Evolutionary conservation across 495 filamentous ascomycete genomes (phyloP).

Genomic region (Oleoguttula mirabilis): DNA sequence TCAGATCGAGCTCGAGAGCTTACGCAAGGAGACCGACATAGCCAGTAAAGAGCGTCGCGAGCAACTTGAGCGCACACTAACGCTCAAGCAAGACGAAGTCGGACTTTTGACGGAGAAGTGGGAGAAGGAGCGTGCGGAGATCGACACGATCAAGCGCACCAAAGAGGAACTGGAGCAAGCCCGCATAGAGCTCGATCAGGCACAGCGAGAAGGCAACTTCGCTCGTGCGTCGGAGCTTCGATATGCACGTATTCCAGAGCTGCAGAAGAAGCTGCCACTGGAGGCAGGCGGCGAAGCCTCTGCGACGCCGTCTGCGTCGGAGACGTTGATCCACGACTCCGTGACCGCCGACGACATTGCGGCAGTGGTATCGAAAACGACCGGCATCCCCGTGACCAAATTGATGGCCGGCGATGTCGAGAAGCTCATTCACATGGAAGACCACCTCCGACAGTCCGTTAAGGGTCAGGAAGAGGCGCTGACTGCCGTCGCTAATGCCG

Average conservation of each 20-base stretch:
- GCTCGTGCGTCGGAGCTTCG: slow-evolving; percentile 73
- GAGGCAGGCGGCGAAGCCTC: slow-evolving; percentile 40
- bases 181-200: slow-evolving; percentile 71
- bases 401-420: slow-evolving; percentile 86
- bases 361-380: slow-evolving; percentile 76
- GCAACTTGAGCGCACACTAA: slow-evolving; percentile 64
- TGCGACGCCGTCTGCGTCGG: slow-evolving; percentile 25
- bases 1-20: slow-evolving; percentile 91
- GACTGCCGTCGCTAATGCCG: slow-evolving; percentile 79
- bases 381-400: slow-evolving; percentile 84
- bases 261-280: slow-evolving; percentile 68
- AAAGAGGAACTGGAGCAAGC: slow-evolving; percentile 79
- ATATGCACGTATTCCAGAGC: slow-evolving; percentile 69
- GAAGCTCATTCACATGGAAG: slow-evolving; percentile 90
- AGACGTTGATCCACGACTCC: slow-evolving; percentile 74
- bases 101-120: slow-evolving; percentile 58
- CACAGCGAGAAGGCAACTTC: slow-evolving; percentile 85
- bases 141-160: slow-evolving; percentile 70
- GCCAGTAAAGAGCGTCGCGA: slow-evolving; percentile 78
- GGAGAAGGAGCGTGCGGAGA: slow-evolving; percentile 79
- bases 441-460: slow-evolving; percentile 69
- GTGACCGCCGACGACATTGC: slow-evolving; percentile 92
- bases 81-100: slow-evolving; percentile 59
- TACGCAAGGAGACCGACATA: slow-evolving; percentile 87
- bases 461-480: slow-evolving; percentile 91